phyloP scores from a whole-genome alignment of 1,139 yeast species.

The Starmera stellimalicola region DNA sequence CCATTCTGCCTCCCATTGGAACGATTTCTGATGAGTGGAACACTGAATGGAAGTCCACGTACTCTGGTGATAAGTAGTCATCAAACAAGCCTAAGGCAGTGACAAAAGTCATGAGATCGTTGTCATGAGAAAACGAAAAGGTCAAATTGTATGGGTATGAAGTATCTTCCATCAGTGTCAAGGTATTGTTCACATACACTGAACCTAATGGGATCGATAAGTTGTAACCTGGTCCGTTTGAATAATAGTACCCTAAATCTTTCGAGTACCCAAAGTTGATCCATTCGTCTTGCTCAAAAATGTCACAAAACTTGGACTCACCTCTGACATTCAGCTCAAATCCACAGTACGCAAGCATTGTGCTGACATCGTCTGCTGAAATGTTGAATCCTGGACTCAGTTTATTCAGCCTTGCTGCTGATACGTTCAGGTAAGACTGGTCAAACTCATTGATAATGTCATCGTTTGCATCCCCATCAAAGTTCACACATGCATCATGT shows the following conservation, averaged over 20 bases:
- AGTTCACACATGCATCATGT: slow-evolving; percentile 23
- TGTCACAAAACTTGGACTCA: slow-evolving; percentile 41
- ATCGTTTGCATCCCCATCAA: slow-evolving; percentile 17
- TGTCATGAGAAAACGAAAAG: slow-evolving; percentile 50
- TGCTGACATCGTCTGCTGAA: slow-evolving; percentile 31
- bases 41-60: slow-evolving; percentile 31
- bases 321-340: slow-evolving; percentile 49
- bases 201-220: slow-evolving; percentile 37
- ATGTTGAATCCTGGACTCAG: slow-evolving; percentile 35
- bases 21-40: slow-evolving; percentile 36
- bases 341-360: slow-evolving; percentile 43
- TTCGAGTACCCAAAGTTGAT: slow-evolving; percentile 34
- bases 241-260: slow-evolving; percentile 41
- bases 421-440: slow-evolving; percentile 23
- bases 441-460: slow-evolving; percentile 10
- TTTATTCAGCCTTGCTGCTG: slow-evolving; percentile 29
- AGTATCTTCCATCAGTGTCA: slow-evolving; percentile 17
- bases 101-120: slow-evolving; percentile 41
- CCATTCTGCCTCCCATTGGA: slow-evolving; percentile 51
- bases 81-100: slow-evolving; percentile 43
- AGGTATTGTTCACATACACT: slow-evolving; percentile 37
- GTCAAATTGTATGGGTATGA: slow-evolving; percentile 23
- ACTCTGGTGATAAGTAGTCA: slow-evolving; percentile 24
- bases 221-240: slow-evolving; percentile 44
- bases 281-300: slow-evolving; percentile 49